Evolutionary conservation across 2,329 filamentous ascomycete species (phyloP).

Genomic region (Stagonosporopsis tanaceti): DNA sequence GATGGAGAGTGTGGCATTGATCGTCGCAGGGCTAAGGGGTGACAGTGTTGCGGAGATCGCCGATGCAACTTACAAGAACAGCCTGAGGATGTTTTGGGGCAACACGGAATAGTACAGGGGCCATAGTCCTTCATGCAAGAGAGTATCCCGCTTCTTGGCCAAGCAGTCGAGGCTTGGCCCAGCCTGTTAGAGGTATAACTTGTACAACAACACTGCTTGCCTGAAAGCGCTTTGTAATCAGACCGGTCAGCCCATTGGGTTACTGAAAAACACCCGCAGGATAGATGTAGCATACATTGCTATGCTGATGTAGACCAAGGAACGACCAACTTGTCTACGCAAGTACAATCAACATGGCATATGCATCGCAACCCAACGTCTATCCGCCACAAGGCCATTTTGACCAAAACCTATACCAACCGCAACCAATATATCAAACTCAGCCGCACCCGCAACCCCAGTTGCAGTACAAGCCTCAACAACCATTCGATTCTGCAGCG

Average conservation of each 20-base stretch:
- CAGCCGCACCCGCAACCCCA: neutral
- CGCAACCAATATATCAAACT: neutral
- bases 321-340: neutral
- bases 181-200: neutral
- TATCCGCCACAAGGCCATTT: neutral
- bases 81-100: conserved; percentile 27
- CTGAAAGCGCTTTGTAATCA: neutral
- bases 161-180: neutral
- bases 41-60: conserved; percentile 54
- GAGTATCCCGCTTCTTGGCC: neutral
- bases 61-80: conserved; percentile 51
- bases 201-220: neutral
- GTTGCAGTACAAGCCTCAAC: neutral
- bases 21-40: conserved; percentile 60
- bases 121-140: neutral
- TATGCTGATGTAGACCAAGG: neutral
- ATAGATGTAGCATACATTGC: neutral
- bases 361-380: neutral
- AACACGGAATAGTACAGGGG: neutral
- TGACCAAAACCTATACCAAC: neutral
- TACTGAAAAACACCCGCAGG: neutral
- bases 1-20: conserved; percentile 57
- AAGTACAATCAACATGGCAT: neutral
- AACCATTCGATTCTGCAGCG: neutral
- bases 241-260: neutral